Percentiles rank a stretch among this genome's conserved stretches.
phyloP scores from a whole-genome alignment of 331 rosid genomes.

The Saraca asoca region DNA sequence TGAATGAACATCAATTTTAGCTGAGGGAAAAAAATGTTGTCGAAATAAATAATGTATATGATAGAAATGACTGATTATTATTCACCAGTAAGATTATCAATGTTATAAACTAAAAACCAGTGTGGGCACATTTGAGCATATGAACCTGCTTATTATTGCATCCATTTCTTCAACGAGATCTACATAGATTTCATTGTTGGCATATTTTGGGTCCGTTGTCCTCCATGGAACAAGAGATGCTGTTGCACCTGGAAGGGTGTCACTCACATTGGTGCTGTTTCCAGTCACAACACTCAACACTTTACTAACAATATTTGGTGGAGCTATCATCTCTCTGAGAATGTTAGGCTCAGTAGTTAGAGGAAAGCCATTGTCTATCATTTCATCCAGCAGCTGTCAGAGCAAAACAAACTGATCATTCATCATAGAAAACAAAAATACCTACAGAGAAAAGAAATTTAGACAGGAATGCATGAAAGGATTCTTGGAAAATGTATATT shows the following conservation, averaged over 20 bases:
- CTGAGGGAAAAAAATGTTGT: neutral
- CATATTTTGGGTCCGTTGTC: conserved; percentile 64
- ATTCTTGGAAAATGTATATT: neutral
- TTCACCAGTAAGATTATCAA: conserved; percentile 12
- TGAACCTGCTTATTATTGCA: conserved; percentile 78
- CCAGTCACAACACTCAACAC: conserved; percentile 92
- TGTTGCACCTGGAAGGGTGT: conserved; percentile 78
- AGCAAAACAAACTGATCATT: conserved; percentile 24
- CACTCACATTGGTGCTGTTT: conserved; percentile 82
- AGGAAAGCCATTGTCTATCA: conserved; percentile 98
- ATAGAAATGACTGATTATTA: neutral
- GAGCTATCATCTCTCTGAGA: conserved; percentile 93
- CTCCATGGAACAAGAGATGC: conserved; percentile 90
- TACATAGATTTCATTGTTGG: conserved; percentile 79
- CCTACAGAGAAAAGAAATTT: no score
- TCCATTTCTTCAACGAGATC: conserved; percentile 96
- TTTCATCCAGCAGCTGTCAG: conserved; percentile 89
- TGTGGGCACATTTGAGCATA: conserved; percentile 17
- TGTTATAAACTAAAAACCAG: conserved; percentile 25
- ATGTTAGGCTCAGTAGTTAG: conserved; percentile 90
- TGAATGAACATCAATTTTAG: conserved; percentile 29
- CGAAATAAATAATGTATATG: no score
- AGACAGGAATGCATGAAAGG: neutral
- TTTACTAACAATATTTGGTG: conserved; percentile 87
- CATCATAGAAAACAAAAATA: no score